Conservation (phyloP, 2,329 filamentous ascomycete species). For the Hawksworthiomyces lignivorus region DNA sequence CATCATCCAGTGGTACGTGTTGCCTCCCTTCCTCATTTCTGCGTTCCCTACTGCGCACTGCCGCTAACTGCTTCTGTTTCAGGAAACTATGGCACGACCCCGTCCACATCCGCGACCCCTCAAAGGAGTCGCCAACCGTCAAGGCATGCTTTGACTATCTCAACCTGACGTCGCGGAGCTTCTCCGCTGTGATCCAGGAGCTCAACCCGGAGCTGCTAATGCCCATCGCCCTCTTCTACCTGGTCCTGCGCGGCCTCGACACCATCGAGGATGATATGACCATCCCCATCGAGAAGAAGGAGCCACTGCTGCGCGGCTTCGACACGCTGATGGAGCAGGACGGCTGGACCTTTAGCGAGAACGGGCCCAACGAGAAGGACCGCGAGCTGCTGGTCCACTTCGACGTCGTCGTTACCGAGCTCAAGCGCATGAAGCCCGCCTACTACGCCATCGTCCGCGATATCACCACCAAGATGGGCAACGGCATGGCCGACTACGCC, state of each 20-base stretch:
- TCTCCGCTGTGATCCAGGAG: constrained; percentile 88
- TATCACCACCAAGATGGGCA: constrained; percentile 90
- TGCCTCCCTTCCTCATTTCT: not conserved
- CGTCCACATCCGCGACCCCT: constrained; percentile 72
- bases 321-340: constrained; percentile 69
- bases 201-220: constrained; percentile 89
- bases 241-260: constrained; percentile 83
- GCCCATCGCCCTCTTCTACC: constrained; percentile 83
- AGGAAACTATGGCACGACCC: constrained; percentile 98
- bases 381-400: constrained; percentile 88
- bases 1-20: constrained; percentile 76
- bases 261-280: constrained; percentile 99
- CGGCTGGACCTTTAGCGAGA: constrained; percentile 85
- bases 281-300: constrained; percentile 71
- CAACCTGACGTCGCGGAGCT: constrained; percentile 84
- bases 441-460: constrained; percentile 87
- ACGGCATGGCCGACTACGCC: constrained; percentile 96
- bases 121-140: constrained; percentile 66
- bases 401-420: constrained; percentile 75
- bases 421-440: constrained; percentile 75
- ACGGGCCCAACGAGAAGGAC: constrained; percentile 89
- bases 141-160: constrained; percentile 82
- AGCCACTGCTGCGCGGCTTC: constrained; percentile 78
- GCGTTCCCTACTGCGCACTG: not conserved
- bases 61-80: not conserved